Evolutionary conservation across 257 asterid species (phyloP).

Genomic region (Perilla frutescens): DNA sequence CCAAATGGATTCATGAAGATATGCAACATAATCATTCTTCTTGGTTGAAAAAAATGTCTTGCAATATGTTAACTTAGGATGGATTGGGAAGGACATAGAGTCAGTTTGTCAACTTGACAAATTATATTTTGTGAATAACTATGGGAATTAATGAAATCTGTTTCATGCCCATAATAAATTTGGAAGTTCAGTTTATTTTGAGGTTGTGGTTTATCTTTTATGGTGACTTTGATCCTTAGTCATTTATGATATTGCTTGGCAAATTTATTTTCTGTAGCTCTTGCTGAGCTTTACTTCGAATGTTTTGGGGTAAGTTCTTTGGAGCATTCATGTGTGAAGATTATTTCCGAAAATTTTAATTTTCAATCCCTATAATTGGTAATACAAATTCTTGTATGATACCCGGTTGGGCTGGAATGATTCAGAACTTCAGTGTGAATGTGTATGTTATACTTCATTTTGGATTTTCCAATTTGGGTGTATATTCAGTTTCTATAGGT

Average conservation of each 20-base stretch:
- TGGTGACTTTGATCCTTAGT: background rate
- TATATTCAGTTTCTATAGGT: background rate
- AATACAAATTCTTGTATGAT: background rate
- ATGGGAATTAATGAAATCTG: background rate
- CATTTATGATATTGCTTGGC: background rate
- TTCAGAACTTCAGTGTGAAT: slow-evolving; percentile 17
- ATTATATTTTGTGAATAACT: background rate
- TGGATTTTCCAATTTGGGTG: background rate
- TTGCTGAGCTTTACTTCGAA: background rate
- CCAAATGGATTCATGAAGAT: slow-evolving; percentile 11
- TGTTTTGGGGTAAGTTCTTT: background rate
- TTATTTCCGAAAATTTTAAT: background rate
- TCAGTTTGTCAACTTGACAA: slow-evolving; percentile 5
- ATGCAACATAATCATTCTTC: background rate
- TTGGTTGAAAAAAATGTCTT: slow-evolving; percentile 2
- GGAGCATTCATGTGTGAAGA: background rate
- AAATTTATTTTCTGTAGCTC: slow-evolving; percentile 5
- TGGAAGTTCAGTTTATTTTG: no score
- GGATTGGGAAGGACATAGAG: slow-evolving; percentile 5
- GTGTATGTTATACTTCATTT: background rate
- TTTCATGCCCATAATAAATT: background rate
- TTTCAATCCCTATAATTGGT: background rate
- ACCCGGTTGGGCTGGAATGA: background rate
- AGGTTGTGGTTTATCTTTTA: background rate
- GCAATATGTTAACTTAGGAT: background rate